Base-by-base conservation (phyloP, 75 land plant genomes). In the Sequoia sempervirens region DNA sequence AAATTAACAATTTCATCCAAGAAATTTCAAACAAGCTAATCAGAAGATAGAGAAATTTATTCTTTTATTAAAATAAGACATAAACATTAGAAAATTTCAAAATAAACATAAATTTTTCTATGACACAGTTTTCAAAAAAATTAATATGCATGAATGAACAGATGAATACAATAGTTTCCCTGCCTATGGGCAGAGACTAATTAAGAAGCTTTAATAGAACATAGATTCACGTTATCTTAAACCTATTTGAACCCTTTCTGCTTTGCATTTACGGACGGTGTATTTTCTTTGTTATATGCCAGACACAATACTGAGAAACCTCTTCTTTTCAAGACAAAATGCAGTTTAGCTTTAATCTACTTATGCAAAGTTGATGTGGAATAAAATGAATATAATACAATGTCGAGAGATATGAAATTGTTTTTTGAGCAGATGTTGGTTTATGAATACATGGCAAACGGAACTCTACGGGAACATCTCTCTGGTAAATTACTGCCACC, bases 401-500 rank as follows among this genome's bases (percentile, higher is more conserved):
- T 10, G 80, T 43, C 13, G 36, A 40, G 3, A 26, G 80, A 28
- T 45, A 26, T 40, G 18, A 15, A 34, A 54, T 11, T 82, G 30
- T 81, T 40, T n/a, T 36, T 5, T 76, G 26, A 84, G 58, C 87
- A 90, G 91, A 88, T 90, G 90, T 61, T 90, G 81, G 88, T 90
- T 37, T 90, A 90, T 75, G 90, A 90, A 86, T 90, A 84, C 88
- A 88, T 90, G 90, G 64, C 87, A 82, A 88, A 88, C 84, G 91
- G 91, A 13, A 86, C 84, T 53, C 32, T 90, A 13, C 84, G 81
- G 1, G 89, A 85, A 52, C 90, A 87, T 46, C 85, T 89, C 17
- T 85, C 83, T 46, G 89, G 86, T 89, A 82, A 41, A 20, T 7
- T 43, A 10, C 81, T 82, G 14, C 15, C 23, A n/a, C 3, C 47